Base-by-base conservation (phyloP, 2,329 filamentous ascomycete genomes). In the Claviceps pazoutovae region DNA sequence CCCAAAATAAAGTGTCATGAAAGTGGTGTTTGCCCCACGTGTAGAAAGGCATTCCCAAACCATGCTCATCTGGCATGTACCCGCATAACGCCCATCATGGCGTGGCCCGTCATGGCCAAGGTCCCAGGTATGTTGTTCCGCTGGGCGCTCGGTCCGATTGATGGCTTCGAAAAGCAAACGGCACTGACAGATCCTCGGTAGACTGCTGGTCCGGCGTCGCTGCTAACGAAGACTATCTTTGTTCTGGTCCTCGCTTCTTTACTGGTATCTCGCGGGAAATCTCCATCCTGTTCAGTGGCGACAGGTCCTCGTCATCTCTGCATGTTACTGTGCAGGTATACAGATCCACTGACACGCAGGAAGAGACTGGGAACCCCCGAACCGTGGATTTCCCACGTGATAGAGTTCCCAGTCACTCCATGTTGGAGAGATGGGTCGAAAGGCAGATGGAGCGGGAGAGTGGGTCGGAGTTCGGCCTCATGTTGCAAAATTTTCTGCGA, bases 1-100 rank as follows among this genome's bases (percentile, higher is more conserved):
- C 17, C 7, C 19, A 23, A 21, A 43, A 43, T 13, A 44, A 46
- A 70, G 68, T 70, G 67, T 59, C 61, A 64, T 57, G 64, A 70
- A 52, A 68, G 60, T 64, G 67, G 67, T 57, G 66, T 70, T 57
- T 70, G 67, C 60, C 67, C 67, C 57, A 66, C 65, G 49, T 70
- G 67, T 59, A 65, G 67, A 53, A 70, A 68, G 58, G 62, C 66
- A 45, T 70, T 70, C 51, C 67, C 67, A 50, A 60, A 67, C 50
- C 66, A 69, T 57, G 65, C 67, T 49, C 67, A 69, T 58, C 58
- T 70, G 48, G 66, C 66, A 53, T 70, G 67, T 56, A 69, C 61
- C 50, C 67, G 67, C 54, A 61, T 61, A 53, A 69, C 64, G 56
- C 67, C 66, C 54, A 62, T 57, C 53, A 61, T 61, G 59, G 62